Base-by-base conservation (phyloP, 768 basidiomycete species). In the Brasilioporus rufonigricans region DNA sequence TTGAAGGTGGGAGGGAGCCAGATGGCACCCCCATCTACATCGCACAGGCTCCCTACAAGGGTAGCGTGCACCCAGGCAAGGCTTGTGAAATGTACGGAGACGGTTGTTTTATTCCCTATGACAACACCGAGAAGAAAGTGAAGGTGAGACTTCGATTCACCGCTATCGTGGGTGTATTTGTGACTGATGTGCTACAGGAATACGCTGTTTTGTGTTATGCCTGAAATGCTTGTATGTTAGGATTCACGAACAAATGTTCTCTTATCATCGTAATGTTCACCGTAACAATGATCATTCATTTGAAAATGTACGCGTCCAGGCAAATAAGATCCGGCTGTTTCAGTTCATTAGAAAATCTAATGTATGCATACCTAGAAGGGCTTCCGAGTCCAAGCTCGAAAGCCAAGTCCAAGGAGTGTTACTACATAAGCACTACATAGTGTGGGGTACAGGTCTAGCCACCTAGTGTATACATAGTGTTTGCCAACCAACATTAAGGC, bases 1-100 rank as follows among this genome's bases (percentile, higher is more conserved):
- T 91, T 33, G 85, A 89, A 55, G 89, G 84, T 46, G 89, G 89
- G 3, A 74, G 69, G 27, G 88, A 90, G 65, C 72, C 75, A 14
- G 77, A 85, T 53, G 86, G 85, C n/a, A 73, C 77, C 1, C 75
- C 73, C 8, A 72, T 88, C 18, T 89, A 80, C 67, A 74, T 91
- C 52, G 83, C 80, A 6, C 78, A 82, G 61, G 87, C 84, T 4
- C 72, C 74, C 12, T 65, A 84, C 71, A 71, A 80, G 13, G 74
- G 71, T 21, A 77, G 75, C 10, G 73, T 77, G 32, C 78, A 83
- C 64, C 85, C 86, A 7, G 88, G 86, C n/a, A 89, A 89, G 68
- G 77, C 76, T 29, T 79, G 80, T 60, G 75, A 77, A 62, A 38
- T 70, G 79, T 71, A 62, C 23, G 69, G 65, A 44, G 78, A 83